Evolutionary conservation across 441 rosid genomes (phyloP), one percentile per base, ranked within the genome.

Genomic region (Raphanus hybrid): DNA sequence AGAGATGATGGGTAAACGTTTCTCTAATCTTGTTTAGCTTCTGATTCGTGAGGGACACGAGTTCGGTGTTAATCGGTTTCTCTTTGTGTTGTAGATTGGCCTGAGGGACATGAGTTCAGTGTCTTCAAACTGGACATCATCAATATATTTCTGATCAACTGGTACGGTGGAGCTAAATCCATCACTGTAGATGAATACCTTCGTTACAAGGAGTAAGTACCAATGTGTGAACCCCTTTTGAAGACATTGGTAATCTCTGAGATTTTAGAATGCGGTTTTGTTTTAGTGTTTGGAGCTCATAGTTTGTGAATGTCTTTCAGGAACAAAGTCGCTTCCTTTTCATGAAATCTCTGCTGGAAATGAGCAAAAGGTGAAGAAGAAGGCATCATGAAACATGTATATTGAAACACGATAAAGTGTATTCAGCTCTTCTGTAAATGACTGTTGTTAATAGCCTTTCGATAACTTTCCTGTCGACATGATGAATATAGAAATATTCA

Each of bases 101-200:
- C 98, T 50, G 54, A 84, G 70, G 84, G 45, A 74, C 99, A 95
- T 80, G 68, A 88, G 54, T 95, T 92, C 78, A 83, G 71, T 75
- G 32, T 92, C 86, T 95, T 85, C 84, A 92, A 89, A 78, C 80
- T 95, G 26, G 88, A 86, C 26, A 91, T 92, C 11, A 80, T 78
- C 76, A 80, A 90, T 75, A 87, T 94, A 83, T 94, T 94, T 63
- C 71, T 94, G 83, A 91, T 94, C 16, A 86, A 94, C 64, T 92
- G 92, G 97, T 94, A 87, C 64, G 97, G 99, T 71, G 99, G 98
- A 73, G 89, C 93, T 29, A 94, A 94, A 71, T 92, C 93, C 75
- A 81, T 86, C 73, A 86, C 97, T 1, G 83, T 90, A 10, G 94
- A 90, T 20, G 85, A 92, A 77, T 94, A 94, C 75, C 87, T 92